Evolutionary conservation across 78 protist genomes (phyloP), one percentile per base, ranked within the genome.

Genomic region (Cavenderia fasciculata): DNA sequence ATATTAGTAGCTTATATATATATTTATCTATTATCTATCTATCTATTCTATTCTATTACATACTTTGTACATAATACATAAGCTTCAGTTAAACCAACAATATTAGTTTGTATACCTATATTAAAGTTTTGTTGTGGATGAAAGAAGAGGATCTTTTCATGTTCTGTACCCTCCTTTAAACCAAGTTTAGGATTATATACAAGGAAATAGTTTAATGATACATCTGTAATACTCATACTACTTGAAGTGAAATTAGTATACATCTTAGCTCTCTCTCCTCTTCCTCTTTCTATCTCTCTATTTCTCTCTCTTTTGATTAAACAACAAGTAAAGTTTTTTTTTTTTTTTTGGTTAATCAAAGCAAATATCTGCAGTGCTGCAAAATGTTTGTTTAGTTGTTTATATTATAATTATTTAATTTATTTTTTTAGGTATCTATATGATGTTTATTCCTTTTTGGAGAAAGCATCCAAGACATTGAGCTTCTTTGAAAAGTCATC

Each of bases 1-100:
- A n/a, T n/a, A n/a, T n/a, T n/a, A n/a, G n/a, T n/a, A n/a, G n/a
- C n/a, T n/a, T n/a, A n/a, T n/a, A n/a, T n/a, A 5, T 62, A 12
- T 10, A 63, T 40, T n/a, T 38, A 18, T 38, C 33, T 38, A 63
- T 19, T 63, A 63, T 18, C 21, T 18, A 56, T 56, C 21, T 38
- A 56, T 56, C 11, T 47, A 47, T 47, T 47, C 25, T 47, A 47
- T 12, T 33, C 4, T 31, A 23, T 49, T 23, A 70, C 74, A 1
- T 68, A 86, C 92, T 63, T 54, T 59, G 96, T 62, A 47, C 86
- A 94, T 43, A 85, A 71, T 72, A 94, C 68, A 38, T 85, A 52
- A n/a, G 86, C 96, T 65, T 94, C 94, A 5, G 88, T 46, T 6
- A 94, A 56, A 36, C 96, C 96, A 33, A 94, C 89, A 7, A 47